Conservation (phyloP, 2,329 filamentous ascomycete genomes). For the Talaromyces rugulosus region DNA sequence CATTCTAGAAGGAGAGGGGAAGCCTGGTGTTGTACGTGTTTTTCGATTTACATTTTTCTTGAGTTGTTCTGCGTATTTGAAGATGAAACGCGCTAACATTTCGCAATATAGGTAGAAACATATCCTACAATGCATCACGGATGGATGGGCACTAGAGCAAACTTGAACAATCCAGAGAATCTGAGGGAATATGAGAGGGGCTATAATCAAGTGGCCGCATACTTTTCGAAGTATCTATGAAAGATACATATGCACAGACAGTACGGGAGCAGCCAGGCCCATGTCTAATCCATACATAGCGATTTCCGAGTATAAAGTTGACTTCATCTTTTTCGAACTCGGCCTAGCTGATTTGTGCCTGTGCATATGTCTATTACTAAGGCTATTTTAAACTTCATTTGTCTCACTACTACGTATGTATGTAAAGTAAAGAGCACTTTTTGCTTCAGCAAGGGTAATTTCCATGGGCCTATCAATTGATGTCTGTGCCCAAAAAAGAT, state of each 20-base stretch:
- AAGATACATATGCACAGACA: neutral
- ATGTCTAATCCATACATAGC: neutral
- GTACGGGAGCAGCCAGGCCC: neutral
- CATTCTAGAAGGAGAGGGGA: neutral
- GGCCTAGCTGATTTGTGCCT: no score
- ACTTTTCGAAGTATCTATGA: neutral
- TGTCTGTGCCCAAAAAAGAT: no score
- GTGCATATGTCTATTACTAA: no score
- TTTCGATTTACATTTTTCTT: neutral
- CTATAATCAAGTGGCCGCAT: constrained; percentile 6
- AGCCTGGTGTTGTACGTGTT: neutral
- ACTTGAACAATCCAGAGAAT: constrained; percentile 51
- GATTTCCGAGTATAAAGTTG: no score
- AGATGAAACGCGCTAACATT: constrained; percentile 33
- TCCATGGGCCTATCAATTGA: no score
- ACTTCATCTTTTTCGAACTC: no score
- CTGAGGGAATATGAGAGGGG: constrained; percentile 54
- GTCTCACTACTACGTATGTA: no score
- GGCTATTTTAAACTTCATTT: no score
- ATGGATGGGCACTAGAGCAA: constrained; percentile 65
- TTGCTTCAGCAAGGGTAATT: no score
- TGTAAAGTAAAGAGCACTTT: no score
- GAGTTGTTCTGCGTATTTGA: neutral
- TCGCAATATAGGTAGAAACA: constrained; percentile 57
- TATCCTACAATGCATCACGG: constrained; percentile 66